Percentiles rank a stretch among this genome's conserved stretches.
phyloP scores from a whole-genome alignment of 2,329 filamentous ascomycete species.

The Penicillium nordicum region DNA sequence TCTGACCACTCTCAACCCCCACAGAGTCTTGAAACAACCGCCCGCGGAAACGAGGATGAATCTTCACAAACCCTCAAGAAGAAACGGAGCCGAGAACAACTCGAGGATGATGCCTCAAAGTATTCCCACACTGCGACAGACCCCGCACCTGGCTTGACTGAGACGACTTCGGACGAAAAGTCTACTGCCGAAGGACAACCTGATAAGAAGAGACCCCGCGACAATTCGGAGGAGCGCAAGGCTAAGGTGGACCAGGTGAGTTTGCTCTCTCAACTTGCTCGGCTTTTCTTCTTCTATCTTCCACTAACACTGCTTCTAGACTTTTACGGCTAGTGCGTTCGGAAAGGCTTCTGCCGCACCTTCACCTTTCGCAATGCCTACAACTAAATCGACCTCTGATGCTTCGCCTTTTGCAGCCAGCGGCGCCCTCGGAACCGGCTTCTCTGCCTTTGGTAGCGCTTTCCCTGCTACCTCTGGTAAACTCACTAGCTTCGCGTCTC shows the following conservation, averaged over 20 bases:
- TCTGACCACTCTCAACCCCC: not conserved
- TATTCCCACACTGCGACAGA: constrained; percentile 7
- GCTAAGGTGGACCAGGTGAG: constrained; percentile 27
- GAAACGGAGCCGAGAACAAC: constrained; percentile 44
- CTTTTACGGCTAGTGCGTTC: constrained; percentile 39
- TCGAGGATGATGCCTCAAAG: constrained; percentile 34
- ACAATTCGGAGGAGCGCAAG: constrained; percentile 38
- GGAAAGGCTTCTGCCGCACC: constrained; percentile 33
- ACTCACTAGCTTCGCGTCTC: constrained; percentile 68
- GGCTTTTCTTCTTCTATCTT: not conserved
- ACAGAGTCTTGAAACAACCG: not conserved
- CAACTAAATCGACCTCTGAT: constrained; percentile 16
- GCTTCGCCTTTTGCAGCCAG: constrained; percentile 40
- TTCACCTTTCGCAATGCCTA: constrained; percentile 1
- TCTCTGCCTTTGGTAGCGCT: constrained; percentile 35
- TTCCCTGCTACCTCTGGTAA: constrained; percentile 34
- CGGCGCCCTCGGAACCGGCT: constrained; percentile 39
- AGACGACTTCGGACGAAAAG: constrained; percentile 11
- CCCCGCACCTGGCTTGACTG: not conserved
- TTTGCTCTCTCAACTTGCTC: not conserved
- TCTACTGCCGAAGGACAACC: constrained; percentile 20
- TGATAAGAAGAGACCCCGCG: constrained; percentile 38
- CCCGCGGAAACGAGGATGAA: constrained; percentile 19
- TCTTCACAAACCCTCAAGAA: constrained; percentile 38
- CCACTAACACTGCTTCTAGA: constrained; percentile 18